Conservation (phyloP, 768 basidiomycete species). For the Gelatoporia subvermispora region DNA sequence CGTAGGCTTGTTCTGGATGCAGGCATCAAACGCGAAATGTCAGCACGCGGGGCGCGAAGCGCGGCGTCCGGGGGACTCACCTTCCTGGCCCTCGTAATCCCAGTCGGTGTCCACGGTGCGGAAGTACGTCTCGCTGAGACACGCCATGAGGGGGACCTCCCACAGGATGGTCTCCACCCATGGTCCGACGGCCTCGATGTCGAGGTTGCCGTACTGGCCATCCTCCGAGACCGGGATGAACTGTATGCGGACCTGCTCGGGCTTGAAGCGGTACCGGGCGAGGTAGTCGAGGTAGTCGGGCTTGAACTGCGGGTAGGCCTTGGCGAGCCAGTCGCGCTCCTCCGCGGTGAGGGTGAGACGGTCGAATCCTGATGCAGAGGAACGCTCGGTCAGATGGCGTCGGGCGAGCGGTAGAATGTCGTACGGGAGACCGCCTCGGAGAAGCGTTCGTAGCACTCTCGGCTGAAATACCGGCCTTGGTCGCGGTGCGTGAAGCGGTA, state of each 20-base stretch:
- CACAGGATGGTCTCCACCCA: constrained; percentile 89
- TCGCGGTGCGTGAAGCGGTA: constrained; percentile 84
- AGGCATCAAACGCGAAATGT: background rate
- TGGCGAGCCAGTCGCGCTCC: constrained; percentile 65
- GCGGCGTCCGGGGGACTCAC: too few species aligned
- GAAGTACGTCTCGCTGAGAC: constrained; percentile 88
- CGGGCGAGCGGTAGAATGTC: constrained; percentile 15
- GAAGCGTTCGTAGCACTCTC: constrained; percentile 58
- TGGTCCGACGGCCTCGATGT: constrained; percentile 67
- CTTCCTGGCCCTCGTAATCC: constrained; percentile 77
- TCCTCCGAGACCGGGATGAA: constrained; percentile 59
- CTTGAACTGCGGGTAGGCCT: constrained; percentile 71
- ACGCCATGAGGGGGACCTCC: constrained; percentile 95
- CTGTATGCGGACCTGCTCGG: constrained; percentile 60
- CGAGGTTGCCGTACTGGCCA: constrained; percentile 49
- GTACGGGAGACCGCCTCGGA: constrained; percentile 50
- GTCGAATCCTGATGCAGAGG: constrained; percentile 57
- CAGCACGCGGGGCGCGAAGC: background rate
- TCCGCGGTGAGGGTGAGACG: constrained; percentile 50
- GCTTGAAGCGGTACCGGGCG: constrained; percentile 72
- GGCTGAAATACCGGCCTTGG: constrained; percentile 57
- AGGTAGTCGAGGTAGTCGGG: constrained; percentile 72
- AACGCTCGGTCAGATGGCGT: too few species aligned
- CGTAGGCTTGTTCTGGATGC: constrained; percentile 59
- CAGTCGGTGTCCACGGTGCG: constrained; percentile 70